Evolutionary conservation across 805 yeast genomes (phyloP).

Genomic region (Zygosaccharomyces lentus): DNA sequence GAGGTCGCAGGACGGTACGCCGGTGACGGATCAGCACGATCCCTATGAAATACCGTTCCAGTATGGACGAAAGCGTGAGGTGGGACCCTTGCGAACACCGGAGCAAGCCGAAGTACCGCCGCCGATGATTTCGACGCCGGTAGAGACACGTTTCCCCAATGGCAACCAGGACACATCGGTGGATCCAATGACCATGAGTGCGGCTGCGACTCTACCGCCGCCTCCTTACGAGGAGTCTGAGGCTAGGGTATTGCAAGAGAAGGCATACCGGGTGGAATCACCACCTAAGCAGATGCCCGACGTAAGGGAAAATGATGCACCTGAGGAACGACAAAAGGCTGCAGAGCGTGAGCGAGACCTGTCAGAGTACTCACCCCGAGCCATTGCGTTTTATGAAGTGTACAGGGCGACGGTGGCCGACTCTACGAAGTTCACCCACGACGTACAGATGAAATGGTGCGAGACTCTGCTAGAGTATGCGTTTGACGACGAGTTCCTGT

Average conservation of each 20-base stretch:
- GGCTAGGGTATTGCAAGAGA: conserved; percentile 17
- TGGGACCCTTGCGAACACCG: background rate
- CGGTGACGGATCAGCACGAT: conserved; percentile 3
- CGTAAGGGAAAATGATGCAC: background rate
- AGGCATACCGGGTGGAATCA: conserved; percentile 16
- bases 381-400: conserved; percentile 21
- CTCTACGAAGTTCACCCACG: conserved; percentile 40
- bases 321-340: background rate
- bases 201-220: conserved; percentile 12
- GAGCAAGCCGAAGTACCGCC: conserved; percentile 1
- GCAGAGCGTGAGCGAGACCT: conserved; percentile 11
- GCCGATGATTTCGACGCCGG: background rate
- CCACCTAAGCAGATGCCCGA: conserved; percentile 2
- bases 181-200: background rate
- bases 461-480: conserved; percentile 48
- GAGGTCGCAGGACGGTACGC: background rate
- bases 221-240: conserved; percentile 24
- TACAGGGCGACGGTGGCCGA: conserved; percentile 28
- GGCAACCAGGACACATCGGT: background rate
- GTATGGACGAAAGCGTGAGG: background rate
- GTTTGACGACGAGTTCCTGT: conserved; percentile 40
- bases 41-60: conserved; percentile 20
- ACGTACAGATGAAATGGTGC: conserved; percentile 62
- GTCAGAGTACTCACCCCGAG: conserved; percentile 20
- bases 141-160: background rate